Conservation (phyloP, 352 stramenopile genomes). For the Peronospora destructor region DNA sequence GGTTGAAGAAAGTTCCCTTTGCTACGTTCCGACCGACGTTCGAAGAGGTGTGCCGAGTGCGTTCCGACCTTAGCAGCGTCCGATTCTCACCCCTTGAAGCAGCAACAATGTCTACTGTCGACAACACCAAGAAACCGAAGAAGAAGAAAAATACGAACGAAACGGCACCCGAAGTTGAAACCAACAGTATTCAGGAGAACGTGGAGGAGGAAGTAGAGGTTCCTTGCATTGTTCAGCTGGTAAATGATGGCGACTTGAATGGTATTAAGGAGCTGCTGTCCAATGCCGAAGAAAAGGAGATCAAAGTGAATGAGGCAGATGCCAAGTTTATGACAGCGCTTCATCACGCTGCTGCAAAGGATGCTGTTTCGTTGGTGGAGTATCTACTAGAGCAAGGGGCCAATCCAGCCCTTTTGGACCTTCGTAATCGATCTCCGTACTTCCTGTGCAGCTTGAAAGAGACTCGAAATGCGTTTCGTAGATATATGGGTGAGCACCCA, state of each 20-base stretch:
- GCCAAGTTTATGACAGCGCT: constrained; percentile 67
- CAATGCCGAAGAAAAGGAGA: constrained; percentile 8
- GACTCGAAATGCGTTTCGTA: constrained; percentile 87
- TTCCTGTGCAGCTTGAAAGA: constrained; percentile 87
- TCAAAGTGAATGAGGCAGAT: constrained; percentile 56
- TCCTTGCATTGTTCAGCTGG: constrained; percentile 40
- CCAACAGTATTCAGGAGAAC: constrained; percentile 2
- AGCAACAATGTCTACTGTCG: constrained; percentile 10
- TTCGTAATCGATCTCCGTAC: constrained; percentile 79
- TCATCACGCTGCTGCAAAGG: constrained; percentile 56
- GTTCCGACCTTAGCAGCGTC: constrained; percentile 59
- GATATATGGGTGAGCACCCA: constrained; percentile 75
- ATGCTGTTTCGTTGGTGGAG: constrained; percentile 39
- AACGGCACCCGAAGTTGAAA: neutral
- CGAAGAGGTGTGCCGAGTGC: constrained; percentile 75
- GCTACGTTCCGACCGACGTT: constrained; percentile 82
- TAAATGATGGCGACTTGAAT: constrained; percentile 27
- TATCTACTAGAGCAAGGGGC: constrained; percentile 79
- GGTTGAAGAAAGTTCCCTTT: constrained; percentile 76
- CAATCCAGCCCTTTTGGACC: constrained; percentile 80
- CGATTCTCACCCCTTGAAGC: constrained; percentile 49
- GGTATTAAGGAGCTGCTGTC: constrained; percentile 38
- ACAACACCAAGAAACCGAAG: constrained; percentile 21
- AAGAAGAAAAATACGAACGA: constrained; percentile 22
- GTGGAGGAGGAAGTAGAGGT: constrained; percentile 18